These are phyloP conservation scores for Arachis hypogaea DNA, from an alignment of 306 rosid genomes.

Conservation along the genomic window DNA sequence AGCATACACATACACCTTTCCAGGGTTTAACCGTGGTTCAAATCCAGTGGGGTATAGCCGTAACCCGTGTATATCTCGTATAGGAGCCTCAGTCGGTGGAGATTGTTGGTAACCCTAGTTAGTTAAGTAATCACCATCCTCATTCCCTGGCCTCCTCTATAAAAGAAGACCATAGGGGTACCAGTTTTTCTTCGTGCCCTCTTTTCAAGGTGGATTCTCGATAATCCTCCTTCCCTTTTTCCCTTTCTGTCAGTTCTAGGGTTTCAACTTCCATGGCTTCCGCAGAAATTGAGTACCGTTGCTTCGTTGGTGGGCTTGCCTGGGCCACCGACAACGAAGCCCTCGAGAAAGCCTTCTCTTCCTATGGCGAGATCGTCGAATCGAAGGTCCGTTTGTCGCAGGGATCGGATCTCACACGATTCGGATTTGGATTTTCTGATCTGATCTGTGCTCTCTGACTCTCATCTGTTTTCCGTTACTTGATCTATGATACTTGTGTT, in stretches of 20 bases:
- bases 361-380: constrained; percentile 76
- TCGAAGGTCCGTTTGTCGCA: constrained; percentile 98
- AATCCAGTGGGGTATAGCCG: background rate
- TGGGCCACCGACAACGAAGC: constrained; percentile 94
- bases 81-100: background rate
- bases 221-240: background rate
- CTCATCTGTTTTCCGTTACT: constrained; percentile 82
- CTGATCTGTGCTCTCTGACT: constrained; percentile 64
- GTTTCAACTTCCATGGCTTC: constrained; percentile 57
- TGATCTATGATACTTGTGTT: constrained; percentile 73
- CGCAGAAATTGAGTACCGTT: constrained; percentile 69
- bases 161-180: constrained; percentile 3
- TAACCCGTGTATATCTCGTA: too few species aligned
- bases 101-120: constrained; percentile 49
- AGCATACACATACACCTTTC: background rate
- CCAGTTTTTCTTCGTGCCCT: constrained; percentile 25
- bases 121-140: background rate
- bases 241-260: background rate
- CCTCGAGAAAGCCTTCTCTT: constrained; percentile 70
- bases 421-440: constrained; percentile 61
- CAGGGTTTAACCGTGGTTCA: constrained; percentile 52
- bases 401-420: constrained; percentile 81
- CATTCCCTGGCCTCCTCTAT: constrained; percentile 38
- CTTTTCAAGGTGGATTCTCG: constrained; percentile 41
- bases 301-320: constrained; percentile 98